phyloP scores from a whole-genome alignment of 768 basidiomycete species.

The Russula earlei region DNA sequence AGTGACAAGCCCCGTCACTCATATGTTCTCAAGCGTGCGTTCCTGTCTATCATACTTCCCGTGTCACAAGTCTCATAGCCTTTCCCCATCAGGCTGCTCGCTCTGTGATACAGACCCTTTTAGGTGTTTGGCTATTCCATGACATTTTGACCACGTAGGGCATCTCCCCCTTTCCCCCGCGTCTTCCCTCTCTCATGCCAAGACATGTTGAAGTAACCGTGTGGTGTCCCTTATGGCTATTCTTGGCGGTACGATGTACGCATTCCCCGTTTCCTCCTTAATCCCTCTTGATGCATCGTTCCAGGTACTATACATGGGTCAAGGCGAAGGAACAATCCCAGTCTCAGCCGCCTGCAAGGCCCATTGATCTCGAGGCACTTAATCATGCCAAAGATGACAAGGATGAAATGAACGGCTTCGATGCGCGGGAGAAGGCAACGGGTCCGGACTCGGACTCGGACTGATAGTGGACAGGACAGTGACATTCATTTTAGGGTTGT shows the following conservation, averaged over 20 bases:
- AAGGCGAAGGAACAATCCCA: slow-evolving; percentile 30
- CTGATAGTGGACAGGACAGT: too few species aligned
- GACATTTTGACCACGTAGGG: slow-evolving; percentile 68
- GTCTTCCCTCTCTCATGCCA: background rate
- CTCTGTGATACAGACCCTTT: slow-evolving; percentile 73
- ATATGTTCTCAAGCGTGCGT: slow-evolving; percentile 75
- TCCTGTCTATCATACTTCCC: background rate
- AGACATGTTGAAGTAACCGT: slow-evolving; percentile 11
- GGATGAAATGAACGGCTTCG: slow-evolving; percentile 24
- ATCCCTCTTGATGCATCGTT: slow-evolving; percentile 2
- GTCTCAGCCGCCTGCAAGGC: slow-evolving; percentile 23
- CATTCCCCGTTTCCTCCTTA: background rate
- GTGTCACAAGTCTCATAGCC: background rate
- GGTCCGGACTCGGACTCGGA: background rate
- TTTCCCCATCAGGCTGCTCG: slow-evolving; percentile 48
- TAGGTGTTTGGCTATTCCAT: slow-evolving; percentile 68
- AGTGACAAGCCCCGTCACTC: slow-evolving; percentile 73
- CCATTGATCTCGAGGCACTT: slow-evolving; percentile 34
- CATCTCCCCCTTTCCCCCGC: background rate
- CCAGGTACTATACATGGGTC: slow-evolving; percentile 52
- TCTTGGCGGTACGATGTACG: slow-evolving; percentile 57
- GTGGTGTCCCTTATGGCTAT: slow-evolving; percentile 43
- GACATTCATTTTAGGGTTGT: background rate
- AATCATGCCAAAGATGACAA: slow-evolving; percentile 20
- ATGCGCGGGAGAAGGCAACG: slow-evolving; percentile 24